A percentile compares a stretch with the other conserved stretches of the same genome.
phyloP scores from a whole-genome alignment of 1,284 basidiomycete genomes.

The Cutaneotrichosporon sp. region DNA sequence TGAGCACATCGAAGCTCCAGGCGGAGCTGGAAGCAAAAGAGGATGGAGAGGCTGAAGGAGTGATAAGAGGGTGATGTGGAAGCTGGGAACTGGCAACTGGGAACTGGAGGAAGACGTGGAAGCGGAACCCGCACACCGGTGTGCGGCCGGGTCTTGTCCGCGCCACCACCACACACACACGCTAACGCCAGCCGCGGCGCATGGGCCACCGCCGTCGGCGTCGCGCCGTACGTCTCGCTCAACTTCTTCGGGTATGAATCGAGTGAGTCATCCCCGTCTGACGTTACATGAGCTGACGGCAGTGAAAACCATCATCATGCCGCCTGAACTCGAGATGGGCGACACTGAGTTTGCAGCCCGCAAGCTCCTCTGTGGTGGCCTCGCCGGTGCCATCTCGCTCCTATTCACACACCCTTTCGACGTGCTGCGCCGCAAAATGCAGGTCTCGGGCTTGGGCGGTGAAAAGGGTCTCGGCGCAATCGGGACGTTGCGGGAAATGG shows the following conservation, averaged over 20 bases:
- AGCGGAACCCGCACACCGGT: not conserved
- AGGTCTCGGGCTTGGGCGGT: slow-evolving; percentile 59
- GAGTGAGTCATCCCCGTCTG: slow-evolving; percentile 24
- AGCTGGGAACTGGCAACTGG: not conserved
- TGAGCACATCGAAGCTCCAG: too few species aligned
- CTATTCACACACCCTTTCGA: slow-evolving; percentile 95
- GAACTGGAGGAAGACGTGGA: not conserved
- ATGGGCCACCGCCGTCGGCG: slow-evolving; percentile 82
- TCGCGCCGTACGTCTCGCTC: slow-evolving; percentile 76
- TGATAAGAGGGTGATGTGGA: not conserved
- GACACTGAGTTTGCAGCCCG: slow-evolving; percentile 39
- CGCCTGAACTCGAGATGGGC: slow-evolving; percentile 26
- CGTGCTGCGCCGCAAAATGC: slow-evolving; percentile 90
- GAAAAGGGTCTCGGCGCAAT: slow-evolving; percentile 68
- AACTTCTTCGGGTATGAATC: slow-evolving; percentile 53
- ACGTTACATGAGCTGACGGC: slow-evolving; percentile 1
- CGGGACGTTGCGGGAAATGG: slow-evolving; percentile 69
- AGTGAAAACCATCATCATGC: slow-evolving; percentile 40
- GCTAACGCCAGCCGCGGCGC: slow-evolving; percentile 59
- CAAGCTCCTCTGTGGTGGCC: slow-evolving; percentile 56
- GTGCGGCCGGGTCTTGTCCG: not conserved
- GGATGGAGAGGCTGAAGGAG: not conserved
- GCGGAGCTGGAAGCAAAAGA: not conserved
- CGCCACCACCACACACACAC: not conserved
- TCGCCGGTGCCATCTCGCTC: slow-evolving; percentile 72